Evolutionary conservation across 129 eudicot species (phyloP), one percentile per base, ranked within the genome.

Genomic region (Chrysanthemum makinoi): DNA sequence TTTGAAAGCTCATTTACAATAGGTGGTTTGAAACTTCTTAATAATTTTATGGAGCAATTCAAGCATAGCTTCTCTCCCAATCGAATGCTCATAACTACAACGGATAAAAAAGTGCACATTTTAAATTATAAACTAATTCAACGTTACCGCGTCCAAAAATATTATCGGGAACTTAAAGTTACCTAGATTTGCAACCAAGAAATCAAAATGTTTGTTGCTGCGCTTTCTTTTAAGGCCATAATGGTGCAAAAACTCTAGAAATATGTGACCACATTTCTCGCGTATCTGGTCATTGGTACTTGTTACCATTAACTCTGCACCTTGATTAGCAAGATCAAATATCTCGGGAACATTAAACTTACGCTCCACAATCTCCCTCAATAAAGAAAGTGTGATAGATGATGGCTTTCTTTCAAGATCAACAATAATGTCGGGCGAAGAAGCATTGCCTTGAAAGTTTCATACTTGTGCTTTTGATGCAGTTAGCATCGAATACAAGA

Each of bases 391-490:
- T 20, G 95, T 95, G 54, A 87, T 75, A 61, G 68, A 65, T 0
- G 98, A 82, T 9, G 98, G 95, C 69, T 84, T 89, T 47, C 85
- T 82, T 82, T 88, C 96, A 7, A 93, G 84, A 72, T 93, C 98
- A 55, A 84, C 84, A 77, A 93, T 89, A 1, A 87, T n/a, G n/a
- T 9, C 4, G 98, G 86, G 74, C 89, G 95, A 52, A 93, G 80
- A 76, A 93, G 73, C 95, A 93, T 79, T 81, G 87, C 70, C 62
- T 11, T n/a, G 96, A 84, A 72, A 93, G 95, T 10, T 88, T 83
- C 54, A 87, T 63, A 7, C 75, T 79, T 0, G 91, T 80, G 79
- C 89, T 82, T 22, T 80, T 83, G 24, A 93, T 43, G 69, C 86
- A 0, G 98, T 87, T 65, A 93, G 71, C 69, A 93, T 76, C 83